Evolutionary conservation across 2,329 filamentous ascomycete species (phyloP), one percentile per base, ranked within the genome.

Genomic region (Celoporthe dispersa): DNA sequence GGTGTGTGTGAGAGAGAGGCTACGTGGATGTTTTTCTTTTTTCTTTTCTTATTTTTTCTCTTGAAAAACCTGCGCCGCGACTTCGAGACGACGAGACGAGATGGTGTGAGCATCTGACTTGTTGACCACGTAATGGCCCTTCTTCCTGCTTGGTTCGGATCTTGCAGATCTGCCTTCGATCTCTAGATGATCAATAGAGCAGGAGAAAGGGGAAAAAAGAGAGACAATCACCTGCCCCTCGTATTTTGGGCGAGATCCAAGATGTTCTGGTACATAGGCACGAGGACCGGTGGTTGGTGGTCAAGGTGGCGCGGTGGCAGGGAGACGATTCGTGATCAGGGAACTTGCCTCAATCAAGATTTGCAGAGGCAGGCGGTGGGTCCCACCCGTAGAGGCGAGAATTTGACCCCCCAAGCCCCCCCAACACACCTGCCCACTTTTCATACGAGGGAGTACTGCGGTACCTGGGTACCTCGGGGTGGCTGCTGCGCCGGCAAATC

Each of bases 161-260:
- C 37, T n/a, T 70, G 44, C 37, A 53, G 44, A 60, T 57, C 53
- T 33, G n/a, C n/a, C 3, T 16, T 16, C 25, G 53, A 31, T 57
- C 53, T 12, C 25, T 28, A 55, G 51, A 28, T 55, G 11, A 48
- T 55, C 51, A 55, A 25, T 28, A 28, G 12, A 55, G 25, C 11
- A 25, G 25, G n/a, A 55, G 51, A 28, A 55, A 14, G 9, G 25
- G 8, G 4, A 51, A n/a, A n/a, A 9, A 51, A 28, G 25, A 53
- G 51, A 28, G 51, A 57, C 53, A 57, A 19, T 6, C 44, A n/a
- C 31, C 64, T 53, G 66, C 66, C 61, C 68, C 66, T 48, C 66
- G 69, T 70, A 65, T 70, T 62, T 64, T 60, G 28, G 48, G 19
- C 44, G 8, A 60, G 68, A 60, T 37, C 22, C 57, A 53, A 65